Base-by-base conservation (phyloP, 1,139 yeast genomes). In the Geotrichum macrosporum region DNA sequence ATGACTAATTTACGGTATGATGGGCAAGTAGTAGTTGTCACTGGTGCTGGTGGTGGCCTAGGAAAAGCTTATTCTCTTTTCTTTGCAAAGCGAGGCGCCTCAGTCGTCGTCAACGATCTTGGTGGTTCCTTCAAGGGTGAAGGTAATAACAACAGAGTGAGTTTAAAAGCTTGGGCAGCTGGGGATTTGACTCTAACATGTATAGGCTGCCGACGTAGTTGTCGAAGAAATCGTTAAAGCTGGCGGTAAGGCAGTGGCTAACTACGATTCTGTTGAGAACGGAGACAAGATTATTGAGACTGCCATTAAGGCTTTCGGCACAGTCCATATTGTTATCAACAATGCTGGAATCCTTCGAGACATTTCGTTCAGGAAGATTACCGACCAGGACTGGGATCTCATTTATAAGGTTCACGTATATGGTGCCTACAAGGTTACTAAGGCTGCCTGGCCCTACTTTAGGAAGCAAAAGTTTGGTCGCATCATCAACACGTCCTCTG, bases 1-100 rank as follows among this genome's bases (percentile, higher is more conserved):
- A 54, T 52, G 52, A 41, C 53, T 41, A 62, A 66, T 49, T 59
- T 76, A 26, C 55, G 71, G 55, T 86, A 81, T 61, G 83, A 84
- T 59, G 87, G 80, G 61, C 81, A 84, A 65, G 96, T 88, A 44
- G 96, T 87, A 30, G 78, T 88, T 54, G 81, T 92, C 65, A 92
- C 97, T 50, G 98, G 97, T 40, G 94, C 96, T 44, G 98, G 98
- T 55, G 97, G 96, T 59, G 98, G 97, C 34, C 77, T 92, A 45
- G 98, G 98, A 35, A 84, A 76, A 63, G 81, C 81, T 46, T 92
- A 92, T 67, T 95, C 96, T 19, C 70, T 86, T 34, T 89, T 83
- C 59, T 89, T 76, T 67, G 97, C 95, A 46, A 73, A 80, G 54
- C 75, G 95, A 60, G 97, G 97, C 38, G 98, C 97, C 55, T 84